phyloP scores from a whole-genome alignment of 371 early-diverging fungal genomes.

The Phascolomyces articulosus region DNA sequence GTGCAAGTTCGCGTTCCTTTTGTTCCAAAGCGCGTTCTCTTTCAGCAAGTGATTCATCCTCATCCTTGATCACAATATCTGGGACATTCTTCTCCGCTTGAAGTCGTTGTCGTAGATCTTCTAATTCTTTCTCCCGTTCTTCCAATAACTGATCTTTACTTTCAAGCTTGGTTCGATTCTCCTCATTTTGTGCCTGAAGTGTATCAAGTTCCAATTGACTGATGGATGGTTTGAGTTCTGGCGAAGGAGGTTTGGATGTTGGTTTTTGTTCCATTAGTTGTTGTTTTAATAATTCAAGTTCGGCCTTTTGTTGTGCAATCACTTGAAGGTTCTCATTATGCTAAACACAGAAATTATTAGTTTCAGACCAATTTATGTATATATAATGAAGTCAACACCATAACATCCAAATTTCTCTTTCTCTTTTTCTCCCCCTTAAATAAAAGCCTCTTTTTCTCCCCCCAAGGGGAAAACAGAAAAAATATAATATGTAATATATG shows the following conservation, averaged over 20 bases:
- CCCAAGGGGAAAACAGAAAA: background rate
- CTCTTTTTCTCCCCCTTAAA: background rate
- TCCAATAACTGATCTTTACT: constrained; percentile 30
- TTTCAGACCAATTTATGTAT: background rate
- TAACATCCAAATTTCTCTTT: background rate
- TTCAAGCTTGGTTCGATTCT: constrained; percentile 17
- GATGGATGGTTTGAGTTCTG: constrained; percentile 16
- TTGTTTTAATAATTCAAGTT: constrained; percentile 39
- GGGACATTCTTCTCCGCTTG: constrained; percentile 36
- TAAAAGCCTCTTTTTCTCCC: background rate
- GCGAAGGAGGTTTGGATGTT: constrained; percentile 10
- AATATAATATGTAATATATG: too few relatives aligned
- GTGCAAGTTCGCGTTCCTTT: constrained; percentile 24
- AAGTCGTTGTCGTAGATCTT: constrained; percentile 29
- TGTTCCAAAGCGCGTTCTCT: constrained; percentile 30
- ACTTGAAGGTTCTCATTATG: constrained; percentile 45
- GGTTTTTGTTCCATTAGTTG: constrained; percentile 20
- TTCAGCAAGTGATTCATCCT: constrained; percentile 14
- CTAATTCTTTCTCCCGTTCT: constrained; percentile 38
- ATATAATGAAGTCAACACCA: too few relatives aligned
- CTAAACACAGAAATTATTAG: constrained; percentile 19
- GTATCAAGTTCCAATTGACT: constrained; percentile 20
- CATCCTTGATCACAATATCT: constrained; percentile 21
- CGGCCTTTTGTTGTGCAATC: constrained; percentile 59
- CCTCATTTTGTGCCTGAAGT: constrained; percentile 22